These are phyloP conservation scores for Metarhizium sp. DNA, from an alignment of 2,329 filamentous ascomycete species.

Conservation along the genomic window DNA sequence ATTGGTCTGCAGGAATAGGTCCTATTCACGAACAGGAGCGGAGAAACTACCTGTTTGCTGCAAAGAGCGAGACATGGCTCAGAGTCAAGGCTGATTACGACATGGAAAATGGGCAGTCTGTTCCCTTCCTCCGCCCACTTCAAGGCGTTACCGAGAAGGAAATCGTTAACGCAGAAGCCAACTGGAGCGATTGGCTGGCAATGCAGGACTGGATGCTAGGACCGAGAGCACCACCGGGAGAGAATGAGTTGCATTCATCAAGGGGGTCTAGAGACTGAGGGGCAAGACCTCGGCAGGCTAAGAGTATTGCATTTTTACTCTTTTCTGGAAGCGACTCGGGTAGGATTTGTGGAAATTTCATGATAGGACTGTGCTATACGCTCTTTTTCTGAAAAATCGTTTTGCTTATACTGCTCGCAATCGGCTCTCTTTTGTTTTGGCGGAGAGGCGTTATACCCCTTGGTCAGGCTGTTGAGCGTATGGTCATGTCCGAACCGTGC, in stretches of 20 bases:
- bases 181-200: conserved; percentile 90
- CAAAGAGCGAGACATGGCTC: conserved; percentile 86
- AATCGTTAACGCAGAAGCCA: conserved; percentile 70
- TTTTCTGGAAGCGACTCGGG: background rate
- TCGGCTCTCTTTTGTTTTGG: too few species aligned
- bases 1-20: conserved; percentile 74
- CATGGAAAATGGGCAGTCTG: conserved; percentile 69
- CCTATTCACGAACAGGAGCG: conserved; percentile 81
- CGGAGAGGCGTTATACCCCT: too few species aligned
- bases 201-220: conserved; percentile 99
- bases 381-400: too few species aligned
- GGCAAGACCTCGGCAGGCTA: background rate
- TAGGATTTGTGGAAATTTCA: background rate
- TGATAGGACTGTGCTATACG: too few species aligned
- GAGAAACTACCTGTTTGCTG: conserved; percentile 88
- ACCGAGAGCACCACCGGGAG: conserved; percentile 52
- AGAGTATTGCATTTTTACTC: background rate
- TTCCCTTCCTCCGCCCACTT: conserved; percentile 82
- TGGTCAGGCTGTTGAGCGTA: too few species aligned
- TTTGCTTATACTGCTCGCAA: too few species aligned
- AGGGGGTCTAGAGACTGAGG: background rate
- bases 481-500: too few species aligned
- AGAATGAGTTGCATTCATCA: conserved; percentile 12
- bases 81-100: conserved; percentile 88
- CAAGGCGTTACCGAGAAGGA: conserved; percentile 68